These are phyloP conservation scores for Achaetomiella virescens DNA, from an alignment of 495 filamentous ascomycete genomes.

Conservation along the genomic window DNA sequence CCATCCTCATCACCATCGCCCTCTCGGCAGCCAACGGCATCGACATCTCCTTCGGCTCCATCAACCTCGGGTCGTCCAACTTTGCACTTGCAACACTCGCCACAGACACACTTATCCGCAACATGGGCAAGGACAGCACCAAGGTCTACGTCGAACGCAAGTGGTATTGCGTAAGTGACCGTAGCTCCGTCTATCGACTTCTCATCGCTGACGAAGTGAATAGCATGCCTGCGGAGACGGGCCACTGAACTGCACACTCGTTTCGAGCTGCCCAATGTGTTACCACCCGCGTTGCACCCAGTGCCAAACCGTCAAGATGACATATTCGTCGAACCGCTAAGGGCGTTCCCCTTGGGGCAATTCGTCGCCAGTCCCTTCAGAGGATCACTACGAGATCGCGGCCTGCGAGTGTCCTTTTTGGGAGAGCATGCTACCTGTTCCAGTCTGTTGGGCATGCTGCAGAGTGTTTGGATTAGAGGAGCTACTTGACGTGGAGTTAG, in stretches of 20 bases:
- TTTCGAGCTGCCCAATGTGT: neutral
- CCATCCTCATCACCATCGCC: neutral
- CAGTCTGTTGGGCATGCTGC: too few species aligned
- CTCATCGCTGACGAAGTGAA: neutral
- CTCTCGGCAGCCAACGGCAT: too few species aligned
- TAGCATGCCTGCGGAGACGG: slow-evolving; percentile 8
- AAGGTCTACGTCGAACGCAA: neutral
- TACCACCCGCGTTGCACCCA: neutral
- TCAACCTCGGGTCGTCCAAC: too few species aligned
- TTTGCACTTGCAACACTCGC: neutral
- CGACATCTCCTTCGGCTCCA: too few species aligned
- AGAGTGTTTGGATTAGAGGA: neutral
- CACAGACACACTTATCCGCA: neutral
- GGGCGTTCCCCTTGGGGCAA: neutral
- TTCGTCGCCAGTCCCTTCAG: too few species aligned
- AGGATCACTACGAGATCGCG: too few species aligned
- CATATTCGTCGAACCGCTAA: neutral
- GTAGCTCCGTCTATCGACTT: neutral
- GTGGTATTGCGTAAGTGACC: slow-evolving; percentile 12
- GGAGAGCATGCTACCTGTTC: too few species aligned
- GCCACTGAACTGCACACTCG: neutral
- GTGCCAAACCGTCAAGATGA: neutral
- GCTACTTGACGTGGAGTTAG: neutral
- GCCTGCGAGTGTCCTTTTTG: neutral
- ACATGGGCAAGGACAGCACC: neutral